A percentile compares a stretch with the other conserved stretches of the same genome.
phyloP scores from a whole-genome alignment of 768 basidiomycete genomes.

The Tulasnella sp. region DNA sequence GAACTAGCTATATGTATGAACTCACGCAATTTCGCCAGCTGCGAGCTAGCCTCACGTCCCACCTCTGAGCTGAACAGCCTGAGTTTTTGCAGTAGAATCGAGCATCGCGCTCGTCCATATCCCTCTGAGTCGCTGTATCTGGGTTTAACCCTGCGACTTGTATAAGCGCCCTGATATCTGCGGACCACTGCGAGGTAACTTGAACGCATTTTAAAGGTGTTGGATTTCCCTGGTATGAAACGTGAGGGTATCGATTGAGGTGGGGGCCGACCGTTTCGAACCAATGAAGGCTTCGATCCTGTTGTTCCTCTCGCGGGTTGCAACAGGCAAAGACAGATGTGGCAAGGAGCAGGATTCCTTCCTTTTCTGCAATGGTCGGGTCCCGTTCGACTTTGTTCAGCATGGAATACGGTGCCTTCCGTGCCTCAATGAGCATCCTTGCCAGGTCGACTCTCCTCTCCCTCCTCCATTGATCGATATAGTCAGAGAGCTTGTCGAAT shows the following conservation, averaged over 20 bases:
- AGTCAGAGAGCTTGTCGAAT: neutral
- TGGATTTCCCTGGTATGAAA: too few relatives aligned
- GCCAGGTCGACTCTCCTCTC: neutral
- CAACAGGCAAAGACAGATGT: neutral
- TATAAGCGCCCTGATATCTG: neutral
- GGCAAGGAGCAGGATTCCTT: neutral
- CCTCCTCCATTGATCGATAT: neutral
- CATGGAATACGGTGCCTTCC: too few relatives aligned
- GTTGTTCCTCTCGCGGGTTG: neutral
- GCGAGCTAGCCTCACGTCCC: neutral
- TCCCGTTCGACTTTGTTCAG: neutral
- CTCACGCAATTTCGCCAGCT: conserved; percentile 1
- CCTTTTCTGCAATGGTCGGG: neutral
- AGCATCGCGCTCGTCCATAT: conserved; percentile 22
- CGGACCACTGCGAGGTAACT: too few relatives aligned
- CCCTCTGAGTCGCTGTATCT: neutral
- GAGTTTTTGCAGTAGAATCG: conserved; percentile 17
- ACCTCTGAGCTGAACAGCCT: neutral
- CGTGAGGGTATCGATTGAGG: too few relatives aligned
- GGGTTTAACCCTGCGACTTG: neutral
- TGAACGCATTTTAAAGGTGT: neutral
- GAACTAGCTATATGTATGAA: neutral
- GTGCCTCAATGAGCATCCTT: neutral
- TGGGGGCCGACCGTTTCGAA: neutral
- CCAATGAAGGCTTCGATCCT: neutral